Evolutionary conservation across 352 stramenopile species (phyloP).

Genomic region (Phytopythium sindhum): DNA sequence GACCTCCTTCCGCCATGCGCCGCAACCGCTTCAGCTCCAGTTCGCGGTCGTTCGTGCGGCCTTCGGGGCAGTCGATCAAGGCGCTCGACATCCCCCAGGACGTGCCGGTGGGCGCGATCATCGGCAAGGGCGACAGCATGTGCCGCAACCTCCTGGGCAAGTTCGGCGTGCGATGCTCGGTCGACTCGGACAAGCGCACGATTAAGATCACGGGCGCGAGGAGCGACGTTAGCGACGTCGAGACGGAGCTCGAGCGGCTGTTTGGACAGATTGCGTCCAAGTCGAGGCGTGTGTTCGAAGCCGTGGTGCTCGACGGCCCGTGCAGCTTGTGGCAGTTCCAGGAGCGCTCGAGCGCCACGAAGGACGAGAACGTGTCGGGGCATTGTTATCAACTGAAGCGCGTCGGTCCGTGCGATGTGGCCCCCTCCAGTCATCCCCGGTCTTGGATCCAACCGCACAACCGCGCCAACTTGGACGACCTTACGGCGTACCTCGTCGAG

Average conservation of each 20-base stretch:
- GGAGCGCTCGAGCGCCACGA: constrained; percentile 8
- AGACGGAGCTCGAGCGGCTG: constrained; percentile 21
- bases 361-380: constrained; percentile 14
- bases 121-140: constrained; percentile 34
- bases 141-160: constrained; percentile 26
- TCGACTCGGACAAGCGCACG: constrained; percentile 20
- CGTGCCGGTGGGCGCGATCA: constrained; percentile 36
- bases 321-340: constrained; percentile 26
- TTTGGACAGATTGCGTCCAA: constrained; percentile 19
- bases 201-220: constrained; percentile 23
- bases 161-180: constrained; percentile 23
- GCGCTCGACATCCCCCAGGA: constrained; percentile 25
- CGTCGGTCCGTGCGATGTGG: constrained; percentile 15
- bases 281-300: constrained; percentile 19
- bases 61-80: constrained; percentile 9
- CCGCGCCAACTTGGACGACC: constrained; percentile 13
- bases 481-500: constrained; percentile 24
- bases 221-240: constrained; percentile 10
- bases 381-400: constrained; percentile 25
- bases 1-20: neutral
- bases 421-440: constrained; percentile 1
- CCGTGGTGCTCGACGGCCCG: constrained; percentile 20
- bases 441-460: constrained; percentile 30
- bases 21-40: neutral
- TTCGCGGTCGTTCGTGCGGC: neutral